These are phyloP conservation scores for Zoysia matrella DNA, from an alignment of 202 grass and related monocot species.

Conservation along the genomic window DNA sequence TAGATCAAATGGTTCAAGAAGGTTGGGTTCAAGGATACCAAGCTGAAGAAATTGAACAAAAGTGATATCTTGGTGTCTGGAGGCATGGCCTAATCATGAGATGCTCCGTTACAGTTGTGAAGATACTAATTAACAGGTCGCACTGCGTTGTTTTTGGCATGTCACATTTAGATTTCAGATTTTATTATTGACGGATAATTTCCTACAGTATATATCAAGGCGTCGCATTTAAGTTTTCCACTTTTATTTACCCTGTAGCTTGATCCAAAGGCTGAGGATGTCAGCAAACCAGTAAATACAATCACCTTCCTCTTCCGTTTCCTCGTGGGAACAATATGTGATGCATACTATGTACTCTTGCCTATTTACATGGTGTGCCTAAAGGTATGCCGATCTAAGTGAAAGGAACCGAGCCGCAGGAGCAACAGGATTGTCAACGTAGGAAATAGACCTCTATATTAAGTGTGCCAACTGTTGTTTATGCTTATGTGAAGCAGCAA, in stretches of 20 bases:
- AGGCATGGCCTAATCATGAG: too few relatives aligned
- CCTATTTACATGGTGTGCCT: slow-evolving; percentile 96
- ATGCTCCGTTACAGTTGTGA: too few relatives aligned
- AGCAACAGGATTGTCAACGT: too few relatives aligned
- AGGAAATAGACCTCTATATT: slow-evolving; percentile 39
- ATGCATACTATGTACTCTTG: slow-evolving; percentile 82
- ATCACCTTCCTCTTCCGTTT: slow-evolving; percentile 85
- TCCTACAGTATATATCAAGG: not conserved
- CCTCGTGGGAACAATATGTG: slow-evolving; percentile 36
- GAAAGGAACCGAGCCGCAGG: not conserved
- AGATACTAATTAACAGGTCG: too few relatives aligned
- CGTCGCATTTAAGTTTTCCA: not conserved
- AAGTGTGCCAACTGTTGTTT: slow-evolving; percentile 31
- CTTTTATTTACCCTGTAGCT: slow-evolving; percentile 52
- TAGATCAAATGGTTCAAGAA: too few relatives aligned
- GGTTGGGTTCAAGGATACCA: too few relatives aligned
- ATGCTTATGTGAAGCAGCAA: slow-evolving; percentile 18
- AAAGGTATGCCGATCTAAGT: slow-evolving; percentile 61
- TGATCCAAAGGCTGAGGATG: slow-evolving; percentile 88
- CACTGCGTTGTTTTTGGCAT: too few relatives aligned
- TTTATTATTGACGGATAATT: not conserved
- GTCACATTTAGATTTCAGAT: too few relatives aligned
- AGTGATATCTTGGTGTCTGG: too few relatives aligned
- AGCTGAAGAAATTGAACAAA: too few relatives aligned
- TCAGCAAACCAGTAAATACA: slow-evolving; percentile 81